A percentile compares a stretch with the other conserved stretches of the same genome.
These are phyloP conservation scores for Talaromyces wortmannii DNA, from an alignment of 495 filamentous ascomycete genomes.

Conservation along the genomic window DNA sequence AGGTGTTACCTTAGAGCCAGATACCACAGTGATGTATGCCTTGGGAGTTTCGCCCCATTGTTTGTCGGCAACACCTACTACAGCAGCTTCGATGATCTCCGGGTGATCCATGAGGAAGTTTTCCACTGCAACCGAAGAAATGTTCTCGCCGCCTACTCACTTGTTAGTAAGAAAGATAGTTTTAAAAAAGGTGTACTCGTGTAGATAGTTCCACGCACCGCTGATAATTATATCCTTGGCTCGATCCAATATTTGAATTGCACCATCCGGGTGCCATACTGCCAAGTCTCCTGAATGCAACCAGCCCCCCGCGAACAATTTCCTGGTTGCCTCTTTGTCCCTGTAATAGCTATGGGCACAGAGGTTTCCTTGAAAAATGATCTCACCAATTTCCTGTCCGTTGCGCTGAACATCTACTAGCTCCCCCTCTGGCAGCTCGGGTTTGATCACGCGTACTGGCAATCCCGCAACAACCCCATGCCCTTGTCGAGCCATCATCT, in stretches of 20 bases:
- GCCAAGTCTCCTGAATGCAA: conserved; percentile 87
- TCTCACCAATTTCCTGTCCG: conserved; percentile 89
- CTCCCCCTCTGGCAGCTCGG: conserved; percentile 56
- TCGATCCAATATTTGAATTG: conserved; percentile 85
- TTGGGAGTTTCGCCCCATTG: conserved; percentile 91
- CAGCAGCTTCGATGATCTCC: conserved; percentile 80
- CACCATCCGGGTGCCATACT: conserved; percentile 84
- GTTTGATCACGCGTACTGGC: conserved; percentile 76
- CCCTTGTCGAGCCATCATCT: conserved; percentile 81
- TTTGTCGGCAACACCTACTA: conserved; percentile 77
- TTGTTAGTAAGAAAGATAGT: neutral
- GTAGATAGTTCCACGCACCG: conserved; percentile 44
- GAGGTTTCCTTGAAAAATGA: conserved; percentile 86
- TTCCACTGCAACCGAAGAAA: conserved; percentile 88
- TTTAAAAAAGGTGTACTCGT: neutral
- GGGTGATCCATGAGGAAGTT: conserved; percentile 83
- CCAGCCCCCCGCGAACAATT: conserved; percentile 81
- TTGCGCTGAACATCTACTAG: conserved; percentile 71
- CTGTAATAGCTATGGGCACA: conserved; percentile 89
- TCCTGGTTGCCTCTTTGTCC: conserved; percentile 76
- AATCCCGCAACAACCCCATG: conserved; percentile 85
- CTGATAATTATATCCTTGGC: conserved; percentile 98
- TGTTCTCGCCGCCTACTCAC: conserved; percentile 82
- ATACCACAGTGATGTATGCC: conserved; percentile 79
- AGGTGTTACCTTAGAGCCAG: conserved; percentile 50